These are phyloP conservation scores for Chlorella sp. DNA, from an alignment of 139 green algal species.

Conservation along the genomic window DNA sequence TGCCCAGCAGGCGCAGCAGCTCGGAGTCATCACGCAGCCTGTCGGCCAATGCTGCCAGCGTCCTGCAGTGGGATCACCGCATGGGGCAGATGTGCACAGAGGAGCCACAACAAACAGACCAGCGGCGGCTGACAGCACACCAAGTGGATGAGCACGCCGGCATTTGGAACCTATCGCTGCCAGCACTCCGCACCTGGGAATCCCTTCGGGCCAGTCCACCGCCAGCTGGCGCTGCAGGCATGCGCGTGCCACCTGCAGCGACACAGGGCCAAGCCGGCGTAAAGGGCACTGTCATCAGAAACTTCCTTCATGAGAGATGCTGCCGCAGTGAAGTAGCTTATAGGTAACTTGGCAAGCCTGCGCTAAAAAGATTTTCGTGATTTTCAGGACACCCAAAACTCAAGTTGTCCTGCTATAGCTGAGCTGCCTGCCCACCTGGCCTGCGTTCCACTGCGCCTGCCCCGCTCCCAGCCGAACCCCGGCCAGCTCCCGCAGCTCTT, in stretches of 20 bases:
- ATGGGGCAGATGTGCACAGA: no score
- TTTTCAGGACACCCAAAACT: no score
- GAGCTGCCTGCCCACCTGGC: background rate
- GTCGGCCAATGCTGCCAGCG: background rate
- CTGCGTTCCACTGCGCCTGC: background rate
- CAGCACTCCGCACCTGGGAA: background rate
- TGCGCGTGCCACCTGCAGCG: constrained; percentile 3
- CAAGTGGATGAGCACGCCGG: background rate
- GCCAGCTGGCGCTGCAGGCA: background rate
- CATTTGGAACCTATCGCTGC: background rate
- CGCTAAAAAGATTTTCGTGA: no score
- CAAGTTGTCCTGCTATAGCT: no score
- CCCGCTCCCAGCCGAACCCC: background rate
- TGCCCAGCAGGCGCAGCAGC: background rate
- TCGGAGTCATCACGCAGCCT: background rate
- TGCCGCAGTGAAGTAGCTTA: no score
- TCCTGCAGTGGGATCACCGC: no score
- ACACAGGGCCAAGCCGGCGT: background rate
- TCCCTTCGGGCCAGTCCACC: background rate
- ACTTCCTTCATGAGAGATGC: no score
- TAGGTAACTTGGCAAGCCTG: no score
- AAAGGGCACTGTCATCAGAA: no score
- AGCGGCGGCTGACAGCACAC: background rate
- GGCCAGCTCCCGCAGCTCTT: background rate
- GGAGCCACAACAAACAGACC: background rate